Evolutionary conservation across 2,329 filamentous ascomycete genomes (phyloP).

Genomic region (Coniochaeta prunicola): DNA sequence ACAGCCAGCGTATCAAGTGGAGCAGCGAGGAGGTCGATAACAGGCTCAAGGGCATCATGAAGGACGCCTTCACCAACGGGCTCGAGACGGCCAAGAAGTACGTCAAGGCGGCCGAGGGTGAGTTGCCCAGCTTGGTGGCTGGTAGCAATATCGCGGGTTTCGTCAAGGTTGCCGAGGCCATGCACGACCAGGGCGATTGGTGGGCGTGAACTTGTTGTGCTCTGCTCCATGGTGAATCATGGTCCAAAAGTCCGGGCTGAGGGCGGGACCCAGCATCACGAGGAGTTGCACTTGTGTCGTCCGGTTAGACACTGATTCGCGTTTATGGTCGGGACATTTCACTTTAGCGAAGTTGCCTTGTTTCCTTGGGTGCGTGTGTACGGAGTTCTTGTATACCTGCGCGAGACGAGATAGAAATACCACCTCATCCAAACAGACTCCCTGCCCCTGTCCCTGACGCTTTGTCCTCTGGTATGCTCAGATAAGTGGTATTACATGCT

Average conservation of each 20-base stretch:
- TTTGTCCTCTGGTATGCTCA: no score
- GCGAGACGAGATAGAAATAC: neutral
- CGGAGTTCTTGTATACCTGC: conserved; percentile 1
- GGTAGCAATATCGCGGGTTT: conserved; percentile 98
- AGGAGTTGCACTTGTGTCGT: neutral
- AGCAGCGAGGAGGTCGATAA: conserved; percentile 81
- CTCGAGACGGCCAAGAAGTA: conserved; percentile 86
- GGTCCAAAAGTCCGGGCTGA: neutral
- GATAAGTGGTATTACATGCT: neutral
- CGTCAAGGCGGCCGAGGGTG: conserved; percentile 65
- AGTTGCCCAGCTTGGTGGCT: conserved; percentile 83
- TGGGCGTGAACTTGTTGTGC: conserved; percentile 36
- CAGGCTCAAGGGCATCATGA: conserved; percentile 92
- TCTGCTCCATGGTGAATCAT: neutral
- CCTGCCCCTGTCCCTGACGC: neutral
- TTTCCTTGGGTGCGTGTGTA: neutral
- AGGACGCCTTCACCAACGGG: conserved; percentile 84
- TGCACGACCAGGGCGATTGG: conserved; percentile 97
- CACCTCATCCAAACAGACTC: neutral
- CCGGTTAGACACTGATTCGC: neutral
- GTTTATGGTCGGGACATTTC: neutral
- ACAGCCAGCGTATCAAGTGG: conserved; percentile 82
- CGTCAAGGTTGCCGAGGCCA: conserved; percentile 89
- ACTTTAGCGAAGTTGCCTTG: neutral
- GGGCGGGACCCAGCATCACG: neutral